phyloP scores from a whole-genome alignment of 495 filamentous ascomycete species.

The Physcia stellaris region DNA sequence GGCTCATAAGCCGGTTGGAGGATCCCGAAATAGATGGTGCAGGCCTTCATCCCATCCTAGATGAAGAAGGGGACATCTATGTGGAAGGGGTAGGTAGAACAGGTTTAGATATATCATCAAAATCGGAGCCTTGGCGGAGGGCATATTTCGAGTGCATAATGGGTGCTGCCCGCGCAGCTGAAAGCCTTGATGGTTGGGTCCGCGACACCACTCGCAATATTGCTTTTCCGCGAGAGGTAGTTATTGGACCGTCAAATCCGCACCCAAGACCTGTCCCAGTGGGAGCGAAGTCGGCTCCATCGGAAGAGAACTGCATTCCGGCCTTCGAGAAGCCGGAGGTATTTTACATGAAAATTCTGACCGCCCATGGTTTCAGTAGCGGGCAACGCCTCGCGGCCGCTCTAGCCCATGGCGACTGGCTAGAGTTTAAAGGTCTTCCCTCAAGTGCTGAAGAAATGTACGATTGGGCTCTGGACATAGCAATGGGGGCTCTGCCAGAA shows the following conservation, averaged over 20 bases:
- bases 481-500: conserved; percentile 33
- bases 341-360: conserved; percentile 67
- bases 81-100: conserved; percentile 41
- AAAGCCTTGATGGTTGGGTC: conserved; percentile 68
- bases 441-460: conserved; percentile 54
- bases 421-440: conserved; percentile 57
- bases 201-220: conserved; percentile 49
- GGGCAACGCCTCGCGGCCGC: conserved; percentile 66
- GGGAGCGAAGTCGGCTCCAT: conserved; percentile 40
- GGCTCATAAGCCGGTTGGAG: conserved; percentile 46
- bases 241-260: conserved; percentile 74
- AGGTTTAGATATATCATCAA: conserved; percentile 56
- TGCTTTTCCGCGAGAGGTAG: conserved; percentile 51
- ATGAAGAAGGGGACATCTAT: conserved; percentile 40
- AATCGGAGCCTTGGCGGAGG: conserved; percentile 66
- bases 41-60: conserved; percentile 34
- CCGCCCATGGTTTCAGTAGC: conserved; percentile 57
- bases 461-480: conserved; percentile 57
- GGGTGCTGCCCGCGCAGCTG: conserved; percentile 58
- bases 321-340: conserved; percentile 51
- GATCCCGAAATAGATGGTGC: conserved; percentile 52
- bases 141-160: conserved; percentile 74
- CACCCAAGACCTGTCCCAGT: conserved; percentile 57
- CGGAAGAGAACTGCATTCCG: conserved; percentile 56
- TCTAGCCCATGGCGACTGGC: conserved; percentile 67